These are phyloP conservation scores for Sporobolomyces roseus DNA, from an alignment of 768 basidiomycete species.

Conservation along the genomic window DNA sequence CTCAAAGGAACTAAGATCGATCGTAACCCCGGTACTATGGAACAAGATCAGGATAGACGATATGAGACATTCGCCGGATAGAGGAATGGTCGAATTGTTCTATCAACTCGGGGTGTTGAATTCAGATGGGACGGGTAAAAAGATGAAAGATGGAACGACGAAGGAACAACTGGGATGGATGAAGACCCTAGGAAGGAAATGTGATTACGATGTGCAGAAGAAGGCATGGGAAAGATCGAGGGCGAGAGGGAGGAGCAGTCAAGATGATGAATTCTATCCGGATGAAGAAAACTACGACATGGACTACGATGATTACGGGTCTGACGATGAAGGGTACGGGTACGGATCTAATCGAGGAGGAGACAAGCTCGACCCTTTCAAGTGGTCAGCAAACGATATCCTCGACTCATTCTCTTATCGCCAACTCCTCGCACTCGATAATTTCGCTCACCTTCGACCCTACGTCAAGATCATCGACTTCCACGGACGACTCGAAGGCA, in stretches of 20 bases:
- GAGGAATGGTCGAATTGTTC: too few relatives aligned
- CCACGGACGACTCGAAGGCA: not conserved
- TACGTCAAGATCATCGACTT: not conserved
- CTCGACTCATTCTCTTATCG: not conserved
- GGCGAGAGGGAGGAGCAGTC: not conserved
- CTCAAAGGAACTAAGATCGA: not conserved
- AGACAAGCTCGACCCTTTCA: not conserved
- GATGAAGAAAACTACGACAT: not conserved
- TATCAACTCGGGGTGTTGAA: not conserved
- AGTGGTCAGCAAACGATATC: not conserved
- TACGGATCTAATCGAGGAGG: not conserved
- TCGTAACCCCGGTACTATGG: not conserved
- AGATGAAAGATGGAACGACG: not conserved
- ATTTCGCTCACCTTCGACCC: not conserved
- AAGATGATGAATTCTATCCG: not conserved
- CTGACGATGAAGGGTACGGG: not conserved
- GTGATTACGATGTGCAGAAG: not conserved
- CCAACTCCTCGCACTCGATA: not conserved
- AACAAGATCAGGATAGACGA: not conserved
- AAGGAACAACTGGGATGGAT: not conserved
- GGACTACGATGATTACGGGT: not conserved
- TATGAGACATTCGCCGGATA: not conserved
- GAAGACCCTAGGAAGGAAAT: not conserved
- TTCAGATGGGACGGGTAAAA: not conserved
- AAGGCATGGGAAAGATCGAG: not conserved